phyloP scores from a whole-genome alignment of 805 yeast genomes.

The Sungouiella blattae region DNA sequence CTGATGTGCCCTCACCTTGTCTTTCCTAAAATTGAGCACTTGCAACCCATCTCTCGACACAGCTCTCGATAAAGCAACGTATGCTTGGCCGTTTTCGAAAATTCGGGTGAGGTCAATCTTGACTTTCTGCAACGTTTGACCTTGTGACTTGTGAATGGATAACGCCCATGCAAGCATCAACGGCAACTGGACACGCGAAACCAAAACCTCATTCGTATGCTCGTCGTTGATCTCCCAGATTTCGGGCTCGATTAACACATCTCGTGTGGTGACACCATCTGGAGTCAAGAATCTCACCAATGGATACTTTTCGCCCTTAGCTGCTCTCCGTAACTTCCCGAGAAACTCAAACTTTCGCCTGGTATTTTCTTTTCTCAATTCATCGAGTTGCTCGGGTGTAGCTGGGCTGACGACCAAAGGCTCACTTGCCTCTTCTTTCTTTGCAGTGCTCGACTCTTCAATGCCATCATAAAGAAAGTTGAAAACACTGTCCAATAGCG shows the following conservation, averaged over 20 bases:
- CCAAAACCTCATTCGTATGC: constrained; percentile 54
- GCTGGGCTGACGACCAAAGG: neutral
- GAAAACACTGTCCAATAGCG: constrained; percentile 12
- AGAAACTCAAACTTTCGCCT: constrained; percentile 47
- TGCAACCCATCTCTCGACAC: constrained; percentile 16
- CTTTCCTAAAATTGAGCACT: constrained; percentile 14
- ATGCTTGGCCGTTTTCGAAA: constrained; percentile 81
- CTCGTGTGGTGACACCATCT: constrained; percentile 64
- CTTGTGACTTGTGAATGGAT: constrained; percentile 83
- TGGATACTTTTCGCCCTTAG: constrained; percentile 56
- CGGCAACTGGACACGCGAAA: constrained; percentile 52
- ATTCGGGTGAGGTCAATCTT: constrained; percentile 63
- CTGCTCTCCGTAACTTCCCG: constrained; percentile 39
- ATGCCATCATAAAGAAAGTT: constrained; percentile 8
- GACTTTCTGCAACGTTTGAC: constrained; percentile 72
- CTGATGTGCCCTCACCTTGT: constrained; percentile 13
- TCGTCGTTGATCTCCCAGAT: constrained; percentile 79
- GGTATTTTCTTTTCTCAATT: constrained; percentile 21
- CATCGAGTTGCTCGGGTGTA: neutral
- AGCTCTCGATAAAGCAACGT: constrained; percentile 80
- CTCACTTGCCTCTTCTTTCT: neutral
- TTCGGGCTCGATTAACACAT: constrained; percentile 79
- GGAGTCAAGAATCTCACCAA: constrained; percentile 71
- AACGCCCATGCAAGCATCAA: constrained; percentile 76
- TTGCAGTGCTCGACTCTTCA: neutral